Conservation (phyloP, 2,329 filamentous ascomycete species). For the Cryphonectria nitschkei region DNA sequence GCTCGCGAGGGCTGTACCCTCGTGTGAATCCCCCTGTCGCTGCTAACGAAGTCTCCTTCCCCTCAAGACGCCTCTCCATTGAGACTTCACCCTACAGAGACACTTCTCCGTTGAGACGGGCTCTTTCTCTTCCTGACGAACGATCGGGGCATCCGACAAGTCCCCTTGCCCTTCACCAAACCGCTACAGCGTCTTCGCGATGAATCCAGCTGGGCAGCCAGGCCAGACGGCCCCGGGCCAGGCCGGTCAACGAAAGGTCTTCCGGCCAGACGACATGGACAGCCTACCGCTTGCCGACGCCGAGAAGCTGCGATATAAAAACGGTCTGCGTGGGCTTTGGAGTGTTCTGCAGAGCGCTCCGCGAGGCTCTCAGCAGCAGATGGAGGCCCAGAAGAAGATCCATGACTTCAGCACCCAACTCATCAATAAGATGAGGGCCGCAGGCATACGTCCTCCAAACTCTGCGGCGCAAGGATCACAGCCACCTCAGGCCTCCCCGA, state of each 20-base stretch:
- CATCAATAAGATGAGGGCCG: conserved; percentile 52
- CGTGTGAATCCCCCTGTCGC: background rate
- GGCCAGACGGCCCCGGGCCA: conserved; percentile 30
- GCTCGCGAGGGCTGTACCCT: background rate
- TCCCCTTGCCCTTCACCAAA: background rate
- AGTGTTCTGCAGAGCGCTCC: conserved; percentile 52
- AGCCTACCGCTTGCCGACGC: conserved; percentile 53
- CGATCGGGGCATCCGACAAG: background rate
- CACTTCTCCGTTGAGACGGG: background rate
- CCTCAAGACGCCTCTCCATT: background rate
- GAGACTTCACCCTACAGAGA: background rate
- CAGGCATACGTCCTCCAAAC: conserved; percentile 22
- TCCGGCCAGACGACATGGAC: conserved; percentile 56
- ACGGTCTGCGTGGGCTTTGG: conserved; percentile 59
- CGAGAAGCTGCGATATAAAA: conserved; percentile 63
- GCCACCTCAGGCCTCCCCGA: conserved; percentile 18
- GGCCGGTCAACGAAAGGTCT: conserved; percentile 44
- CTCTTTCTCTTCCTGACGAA: background rate
- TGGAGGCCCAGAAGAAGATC: conserved; percentile 60
- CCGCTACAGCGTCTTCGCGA: background rate
- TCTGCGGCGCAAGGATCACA: background rate
- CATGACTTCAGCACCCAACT: conserved; percentile 64
- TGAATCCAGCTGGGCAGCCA: conserved; percentile 30
- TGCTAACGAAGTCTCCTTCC: background rate
- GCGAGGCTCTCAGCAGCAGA: conserved; percentile 52